Evolutionary conservation across 805 yeast genomes (phyloP).

Genomic region (Metschnikowia kunwiensis): DNA sequence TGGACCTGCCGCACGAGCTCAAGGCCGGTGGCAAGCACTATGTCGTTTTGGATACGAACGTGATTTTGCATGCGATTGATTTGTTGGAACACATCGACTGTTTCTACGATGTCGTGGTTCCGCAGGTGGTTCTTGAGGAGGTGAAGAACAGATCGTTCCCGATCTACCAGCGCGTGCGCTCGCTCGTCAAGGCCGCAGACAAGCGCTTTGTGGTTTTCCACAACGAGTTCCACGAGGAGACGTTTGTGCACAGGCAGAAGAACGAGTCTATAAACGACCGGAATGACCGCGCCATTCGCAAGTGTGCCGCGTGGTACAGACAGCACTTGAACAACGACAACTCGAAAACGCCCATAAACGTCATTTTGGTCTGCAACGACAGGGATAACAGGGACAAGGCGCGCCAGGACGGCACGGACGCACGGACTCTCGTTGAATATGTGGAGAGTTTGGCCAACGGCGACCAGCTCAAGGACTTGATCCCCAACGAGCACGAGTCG

Average conservation of each 20-base stretch:
- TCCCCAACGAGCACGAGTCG: slow-evolving; percentile 55
- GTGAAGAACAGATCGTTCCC: slow-evolving; percentile 86
- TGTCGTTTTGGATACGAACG: slow-evolving; percentile 81
- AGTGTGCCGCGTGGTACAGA: slow-evolving; percentile 67
- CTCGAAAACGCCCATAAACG: slow-evolving; percentile 37
- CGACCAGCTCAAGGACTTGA: slow-evolving; percentile 70
- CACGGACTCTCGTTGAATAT: slow-evolving; percentile 64
- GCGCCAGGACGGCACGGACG: slow-evolving; percentile 46
- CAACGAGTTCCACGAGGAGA: slow-evolving; percentile 78
- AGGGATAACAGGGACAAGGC: slow-evolving; percentile 61
- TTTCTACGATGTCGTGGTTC: slow-evolving; percentile 87
- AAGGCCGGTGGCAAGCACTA: slow-evolving; percentile 67
- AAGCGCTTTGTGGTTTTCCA: slow-evolving; percentile 90
- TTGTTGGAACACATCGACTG: slow-evolving; percentile 72
- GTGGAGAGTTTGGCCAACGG: slow-evolving; percentile 66
- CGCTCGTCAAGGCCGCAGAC: slow-evolving; percentile 67
- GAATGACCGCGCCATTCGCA: slow-evolving; percentile 87
- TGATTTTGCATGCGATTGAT: slow-evolving; percentile 85
- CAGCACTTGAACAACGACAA: slow-evolving; percentile 50
- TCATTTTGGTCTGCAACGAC: slow-evolving; percentile 75
- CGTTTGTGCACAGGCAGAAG: slow-evolving; percentile 58
- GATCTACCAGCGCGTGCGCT: slow-evolving; percentile 77
- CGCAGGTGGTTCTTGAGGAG: slow-evolving; percentile 93
- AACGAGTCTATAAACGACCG: slow-evolving; percentile 82
- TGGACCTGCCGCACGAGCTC: slow-evolving; percentile 54